Conservation (phyloP, 75 land plant genomes). For the Cunninghamia lanceolata region DNA sequence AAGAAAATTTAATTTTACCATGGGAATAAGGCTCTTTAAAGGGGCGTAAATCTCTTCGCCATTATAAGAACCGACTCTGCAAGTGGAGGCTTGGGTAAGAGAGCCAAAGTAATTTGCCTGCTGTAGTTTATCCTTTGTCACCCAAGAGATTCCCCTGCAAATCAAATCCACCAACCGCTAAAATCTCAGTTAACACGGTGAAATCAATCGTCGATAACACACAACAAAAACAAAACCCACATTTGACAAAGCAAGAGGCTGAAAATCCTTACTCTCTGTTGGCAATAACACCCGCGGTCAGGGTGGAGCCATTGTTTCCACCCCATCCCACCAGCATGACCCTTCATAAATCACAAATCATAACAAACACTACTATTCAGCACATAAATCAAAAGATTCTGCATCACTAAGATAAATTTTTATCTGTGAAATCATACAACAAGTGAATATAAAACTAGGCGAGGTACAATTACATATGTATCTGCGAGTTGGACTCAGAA, state of each 20-base stretch:
- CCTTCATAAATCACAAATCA: constrained; percentile 16
- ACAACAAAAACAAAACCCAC: neutral
- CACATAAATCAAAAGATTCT: neutral
- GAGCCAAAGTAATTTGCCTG: constrained; percentile 95
- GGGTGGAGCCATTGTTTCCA: constrained; percentile 94
- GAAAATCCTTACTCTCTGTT: constrained; percentile 14
- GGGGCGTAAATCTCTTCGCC: constrained; percentile 96
- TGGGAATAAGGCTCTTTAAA: constrained; percentile 93
- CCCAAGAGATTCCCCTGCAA: constrained; percentile 55
- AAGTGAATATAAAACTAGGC: too few species aligned
- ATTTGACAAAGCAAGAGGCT: neutral
- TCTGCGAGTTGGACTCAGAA: neutral
- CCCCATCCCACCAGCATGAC: constrained; percentile 99
- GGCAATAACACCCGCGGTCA: constrained; percentile 94
- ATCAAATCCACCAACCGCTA: neutral
- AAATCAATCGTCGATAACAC: neutral
- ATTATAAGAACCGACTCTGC: constrained; percentile 79
- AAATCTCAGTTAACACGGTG: neutral
- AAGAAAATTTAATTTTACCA: constrained; percentile 45
- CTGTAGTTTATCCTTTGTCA: constrained; percentile 81
- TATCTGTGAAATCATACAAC: too few species aligned
- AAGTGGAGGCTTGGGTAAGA: constrained; percentile 84
- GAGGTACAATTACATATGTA: neutral
- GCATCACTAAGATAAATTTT: neutral
- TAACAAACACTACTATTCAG: neutral